phyloP scores from a whole-genome alignment of 2,329 filamentous ascomycete species.

The Pseudocercospora fijiensis region DNA sequence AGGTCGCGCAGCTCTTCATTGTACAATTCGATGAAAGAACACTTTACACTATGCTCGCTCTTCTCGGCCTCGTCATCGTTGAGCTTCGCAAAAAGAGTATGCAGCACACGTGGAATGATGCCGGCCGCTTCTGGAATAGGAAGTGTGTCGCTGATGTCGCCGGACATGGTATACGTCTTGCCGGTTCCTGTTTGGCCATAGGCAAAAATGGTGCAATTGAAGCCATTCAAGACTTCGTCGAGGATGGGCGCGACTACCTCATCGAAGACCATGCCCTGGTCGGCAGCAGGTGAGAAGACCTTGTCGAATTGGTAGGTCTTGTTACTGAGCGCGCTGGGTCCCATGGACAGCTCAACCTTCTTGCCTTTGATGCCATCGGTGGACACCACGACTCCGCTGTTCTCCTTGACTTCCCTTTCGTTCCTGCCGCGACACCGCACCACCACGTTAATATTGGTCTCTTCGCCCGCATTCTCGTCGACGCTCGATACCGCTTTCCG shows the following conservation, averaged over 20 bases:
- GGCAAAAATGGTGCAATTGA: constrained; percentile 98
- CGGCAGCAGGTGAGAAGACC: constrained; percentile 91
- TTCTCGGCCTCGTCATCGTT: constrained; percentile 63
- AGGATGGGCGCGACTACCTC: constrained; percentile 91
- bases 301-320: constrained; percentile 97
- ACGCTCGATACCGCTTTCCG: constrained; percentile 73
- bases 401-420: constrained; percentile 88
- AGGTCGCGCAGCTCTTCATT: constrained; percentile 95
- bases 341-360: constrained; percentile 84
- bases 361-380: constrained; percentile 88
- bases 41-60: constrained; percentile 86
- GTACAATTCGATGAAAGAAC: constrained; percentile 97
- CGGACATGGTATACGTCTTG: constrained; percentile 99
- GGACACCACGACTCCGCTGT: constrained; percentile 86
- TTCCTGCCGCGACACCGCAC: constrained; percentile 91
- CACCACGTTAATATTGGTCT: constrained; percentile 97
- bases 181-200: constrained; percentile 98
- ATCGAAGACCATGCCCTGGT: constrained; percentile 91
- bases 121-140: constrained; percentile 88
- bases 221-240: constrained; percentile 90
- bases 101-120: constrained; percentile 88
- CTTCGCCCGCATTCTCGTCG: constrained; percentile 66
- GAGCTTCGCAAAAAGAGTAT: constrained; percentile 82
- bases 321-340: constrained; percentile 86
- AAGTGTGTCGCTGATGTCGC: constrained; percentile 90